These are phyloP conservation scores for Malbranchea zuffiana DNA, from an alignment of 2,329 filamentous ascomycete genomes.

Conservation along the genomic window DNA sequence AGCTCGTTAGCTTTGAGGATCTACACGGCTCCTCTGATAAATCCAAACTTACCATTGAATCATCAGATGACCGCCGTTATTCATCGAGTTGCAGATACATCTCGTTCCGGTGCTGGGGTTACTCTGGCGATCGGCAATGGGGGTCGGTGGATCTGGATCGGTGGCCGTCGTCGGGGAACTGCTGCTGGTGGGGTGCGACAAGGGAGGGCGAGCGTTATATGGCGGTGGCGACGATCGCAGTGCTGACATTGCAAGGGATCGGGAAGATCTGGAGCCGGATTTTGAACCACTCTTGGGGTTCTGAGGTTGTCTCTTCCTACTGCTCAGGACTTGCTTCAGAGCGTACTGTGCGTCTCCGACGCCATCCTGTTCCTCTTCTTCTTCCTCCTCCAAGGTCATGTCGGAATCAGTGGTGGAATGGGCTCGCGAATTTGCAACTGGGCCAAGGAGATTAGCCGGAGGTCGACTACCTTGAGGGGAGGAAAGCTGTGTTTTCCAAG, in stretches of 20 bases:
- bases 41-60: slow-evolving; percentile 43
- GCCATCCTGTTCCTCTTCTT: slow-evolving; percentile 18
- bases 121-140: slow-evolving; percentile 43
- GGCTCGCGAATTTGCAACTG: slow-evolving; percentile 15
- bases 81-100: slow-evolving; percentile 47
- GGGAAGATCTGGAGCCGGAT: slow-evolving; percentile 22
- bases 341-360: slow-evolving; percentile 37
- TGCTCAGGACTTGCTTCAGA: slow-evolving; percentile 35
- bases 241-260: slow-evolving; percentile 21
- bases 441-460: no score
- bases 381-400: slow-evolving; percentile 13
- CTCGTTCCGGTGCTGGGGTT: slow-evolving; percentile 44
- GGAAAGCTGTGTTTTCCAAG: slow-evolving; percentile 13
- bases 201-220: slow-evolving; percentile 26
- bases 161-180: slow-evolving; percentile 43
- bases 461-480: slow-evolving; percentile 1
- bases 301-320: slow-evolving; percentile 16
- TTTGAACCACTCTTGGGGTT: slow-evolving; percentile 23
- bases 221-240: slow-evolving; percentile 37
- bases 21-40: not conserved
- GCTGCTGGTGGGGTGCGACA: slow-evolving; percentile 29
- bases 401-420: slow-evolving; percentile 18
- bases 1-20: not conserved
- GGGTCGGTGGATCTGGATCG: slow-evolving; percentile 41
- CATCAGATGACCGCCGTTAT: slow-evolving; percentile 46